Evolutionary conservation across 2,329 filamentous ascomycete genomes (phyloP).

Genomic region (Colletotrichum filicis): DNA sequence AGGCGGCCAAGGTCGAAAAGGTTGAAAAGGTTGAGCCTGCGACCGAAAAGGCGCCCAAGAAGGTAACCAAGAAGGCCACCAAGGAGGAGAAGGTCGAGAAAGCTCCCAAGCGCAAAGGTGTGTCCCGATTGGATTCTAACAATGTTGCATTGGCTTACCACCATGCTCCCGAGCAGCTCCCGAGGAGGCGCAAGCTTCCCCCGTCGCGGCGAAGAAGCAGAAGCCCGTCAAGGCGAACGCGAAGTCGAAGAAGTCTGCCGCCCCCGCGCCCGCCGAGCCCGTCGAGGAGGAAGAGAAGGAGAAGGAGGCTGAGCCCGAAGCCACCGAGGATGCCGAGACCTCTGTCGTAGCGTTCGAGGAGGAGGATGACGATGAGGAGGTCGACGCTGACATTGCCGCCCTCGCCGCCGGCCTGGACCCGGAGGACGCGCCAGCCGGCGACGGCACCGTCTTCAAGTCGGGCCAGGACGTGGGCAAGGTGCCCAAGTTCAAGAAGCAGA

Average conservation of each 20-base stretch:
- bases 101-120: conserved; percentile 51
- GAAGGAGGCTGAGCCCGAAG: conserved; percentile 36
- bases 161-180: conserved; percentile 43
- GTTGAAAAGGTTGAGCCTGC: conserved; percentile 29
- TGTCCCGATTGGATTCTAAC: conserved; percentile 4
- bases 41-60: conserved; percentile 10
- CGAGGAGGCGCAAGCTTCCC: conserved; percentile 57
- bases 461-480: conserved; percentile 63
- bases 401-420: conserved; percentile 57
- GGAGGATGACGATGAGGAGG: conserved; percentile 47
- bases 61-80: conserved; percentile 37
- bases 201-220: conserved; percentile 56
- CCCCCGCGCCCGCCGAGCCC: conserved; percentile 43
- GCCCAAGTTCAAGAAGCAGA: conserved; percentile 58
- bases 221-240: conserved; percentile 57
- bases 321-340: conserved; percentile 38
- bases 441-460: conserved; percentile 53
- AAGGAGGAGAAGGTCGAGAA: conserved; percentile 45
- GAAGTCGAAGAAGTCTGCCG: conserved; percentile 58
- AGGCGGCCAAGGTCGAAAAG: conserved; percentile 31
- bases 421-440: conserved; percentile 46
- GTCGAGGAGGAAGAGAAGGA: conserved; percentile 40
- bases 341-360: conserved; percentile 37
- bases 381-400: conserved; percentile 53
- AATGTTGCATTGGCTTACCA: conserved; percentile 38